These are phyloP conservation scores for Dipteronia sinensis DNA, from an alignment of 345 rosid genomes.

Conservation along the genomic window DNA sequence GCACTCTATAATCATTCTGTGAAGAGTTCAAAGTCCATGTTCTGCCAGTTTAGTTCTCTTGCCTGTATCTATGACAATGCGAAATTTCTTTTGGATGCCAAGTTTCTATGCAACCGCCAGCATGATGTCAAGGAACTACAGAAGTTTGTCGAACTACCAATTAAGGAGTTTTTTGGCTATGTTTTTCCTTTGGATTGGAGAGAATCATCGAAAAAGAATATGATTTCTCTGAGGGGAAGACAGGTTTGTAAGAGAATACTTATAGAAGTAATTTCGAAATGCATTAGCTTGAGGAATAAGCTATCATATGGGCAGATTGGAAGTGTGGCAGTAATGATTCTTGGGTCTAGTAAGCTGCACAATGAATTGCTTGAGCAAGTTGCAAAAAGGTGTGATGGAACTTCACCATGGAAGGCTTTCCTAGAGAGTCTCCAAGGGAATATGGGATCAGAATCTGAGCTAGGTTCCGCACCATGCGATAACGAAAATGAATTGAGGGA, in stretches of 20 bases:
- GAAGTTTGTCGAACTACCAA: slow-evolving; percentile 21
- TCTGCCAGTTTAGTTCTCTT: slow-evolving; percentile 30
- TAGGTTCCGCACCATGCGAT: not conserved
- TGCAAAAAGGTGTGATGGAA: slow-evolving; percentile 2
- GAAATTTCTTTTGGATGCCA: slow-evolving; percentile 27
- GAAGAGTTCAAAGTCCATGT: slow-evolving; percentile 20
- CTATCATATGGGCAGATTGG: slow-evolving; percentile 46
- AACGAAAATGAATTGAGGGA: not conserved
- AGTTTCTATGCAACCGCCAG: not conserved
- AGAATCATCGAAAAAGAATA: slow-evolving; percentile 25
- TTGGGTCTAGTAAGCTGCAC: slow-evolving; percentile 32
- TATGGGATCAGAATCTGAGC: not conserved
- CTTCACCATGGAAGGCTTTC: slow-evolving; percentile 34
- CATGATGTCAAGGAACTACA: not conserved
- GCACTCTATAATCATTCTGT: slow-evolving; percentile 11
- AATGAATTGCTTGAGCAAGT: slow-evolving; percentile 12
- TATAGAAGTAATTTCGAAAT: slow-evolving; percentile 18
- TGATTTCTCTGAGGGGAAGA: slow-evolving; percentile 36
- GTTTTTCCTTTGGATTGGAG: slow-evolving; percentile 42
- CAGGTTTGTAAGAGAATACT: slow-evolving; percentile 24
- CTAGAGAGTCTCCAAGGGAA: slow-evolving; percentile 16
- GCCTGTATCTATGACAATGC: slow-evolving; percentile 30
- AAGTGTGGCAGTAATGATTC: slow-evolving; percentile 32
- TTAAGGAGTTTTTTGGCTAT: slow-evolving; percentile 13
- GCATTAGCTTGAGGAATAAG: not conserved